These are phyloP conservation scores for Ottelia alismoides DNA, from an alignment of 106 monocot species.

Conservation along the genomic window DNA sequence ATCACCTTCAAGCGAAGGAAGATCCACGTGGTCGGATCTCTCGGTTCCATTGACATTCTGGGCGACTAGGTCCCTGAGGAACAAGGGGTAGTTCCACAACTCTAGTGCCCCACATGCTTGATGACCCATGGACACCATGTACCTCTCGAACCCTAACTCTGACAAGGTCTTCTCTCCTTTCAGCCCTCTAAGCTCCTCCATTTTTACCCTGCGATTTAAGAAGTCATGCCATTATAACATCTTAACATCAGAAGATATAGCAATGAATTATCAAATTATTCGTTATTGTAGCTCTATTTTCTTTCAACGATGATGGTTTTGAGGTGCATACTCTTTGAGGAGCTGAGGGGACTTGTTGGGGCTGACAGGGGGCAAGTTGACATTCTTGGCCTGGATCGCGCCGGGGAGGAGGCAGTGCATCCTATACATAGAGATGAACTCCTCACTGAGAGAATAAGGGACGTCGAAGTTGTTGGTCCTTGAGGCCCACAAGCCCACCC, in stretches of 20 bases:
- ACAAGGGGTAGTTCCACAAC: constrained; percentile 62
- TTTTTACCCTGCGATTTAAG: constrained; percentile 17
- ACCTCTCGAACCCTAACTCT: constrained; percentile 43
- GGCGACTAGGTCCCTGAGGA: constrained; percentile 36
- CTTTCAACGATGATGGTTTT: not conserved
- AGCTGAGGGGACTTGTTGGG: constrained; percentile 36
- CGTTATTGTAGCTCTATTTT: not conserved
- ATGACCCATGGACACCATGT: constrained; percentile 54
- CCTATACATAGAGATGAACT: constrained; percentile 39
- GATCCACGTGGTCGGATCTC: constrained; percentile 29
- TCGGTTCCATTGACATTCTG: constrained; percentile 44
- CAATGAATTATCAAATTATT: not conserved
- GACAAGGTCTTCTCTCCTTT: constrained; percentile 22
- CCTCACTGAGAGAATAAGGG: constrained; percentile 49
- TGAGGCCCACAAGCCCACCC: constrained; percentile 46
- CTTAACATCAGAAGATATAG: too few relatives aligned
- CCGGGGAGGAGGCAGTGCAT: constrained; percentile 44
- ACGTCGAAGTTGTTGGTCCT: constrained; percentile 45
- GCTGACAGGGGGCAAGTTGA: constrained; percentile 15
- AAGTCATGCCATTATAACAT: too few relatives aligned
- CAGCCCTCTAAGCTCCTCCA: constrained; percentile 33
- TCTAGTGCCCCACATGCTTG: constrained; percentile 62
- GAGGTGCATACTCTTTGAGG: constrained; percentile 28
- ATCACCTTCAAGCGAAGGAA: constrained; percentile 43
- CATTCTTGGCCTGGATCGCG: constrained; percentile 29